These are phyloP conservation scores for Fusarium sp. DNA, from an alignment of 2,329 filamentous ascomycete species.

Conservation along the genomic window DNA sequence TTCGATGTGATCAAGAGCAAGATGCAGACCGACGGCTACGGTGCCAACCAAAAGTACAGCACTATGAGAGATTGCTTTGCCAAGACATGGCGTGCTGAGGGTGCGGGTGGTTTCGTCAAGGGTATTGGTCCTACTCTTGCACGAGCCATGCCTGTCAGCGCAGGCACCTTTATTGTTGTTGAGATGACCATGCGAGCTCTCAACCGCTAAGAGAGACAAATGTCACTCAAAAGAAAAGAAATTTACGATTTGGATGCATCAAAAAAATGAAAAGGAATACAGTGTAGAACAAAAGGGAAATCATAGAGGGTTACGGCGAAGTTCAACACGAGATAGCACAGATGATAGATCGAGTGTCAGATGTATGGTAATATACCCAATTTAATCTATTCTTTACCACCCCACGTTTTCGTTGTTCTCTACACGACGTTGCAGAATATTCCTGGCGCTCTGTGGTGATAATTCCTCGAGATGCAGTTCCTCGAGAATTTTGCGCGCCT, in stretches of 20 bases:
- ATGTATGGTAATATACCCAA: slow-evolving; percentile 36
- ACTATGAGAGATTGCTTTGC: slow-evolving; percentile 91
- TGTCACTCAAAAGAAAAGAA: background rate
- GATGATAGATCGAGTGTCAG: slow-evolving; percentile 11
- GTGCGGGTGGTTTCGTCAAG: slow-evolving; percentile 90
- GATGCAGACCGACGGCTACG: slow-evolving; percentile 98
- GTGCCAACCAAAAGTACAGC: slow-evolving; percentile 74
- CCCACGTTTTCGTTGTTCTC: slow-evolving; percentile 65
- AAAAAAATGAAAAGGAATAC: slow-evolving; percentile 14
- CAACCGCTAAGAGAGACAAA: slow-evolving; percentile 49
- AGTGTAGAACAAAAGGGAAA: slow-evolving; percentile 16
- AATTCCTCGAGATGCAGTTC: slow-evolving; percentile 70
- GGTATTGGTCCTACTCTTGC: slow-evolving; percentile 90
- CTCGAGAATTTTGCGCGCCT: slow-evolving; percentile 70
- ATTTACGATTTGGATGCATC: slow-evolving; percentile 4
- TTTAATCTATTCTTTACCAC: slow-evolving; percentile 45
- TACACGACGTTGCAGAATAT: slow-evolving; percentile 73
- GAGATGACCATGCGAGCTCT: slow-evolving; percentile 74
- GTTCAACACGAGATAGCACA: slow-evolving; percentile 15
- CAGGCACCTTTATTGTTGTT: slow-evolving; percentile 93
- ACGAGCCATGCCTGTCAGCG: slow-evolving; percentile 96
- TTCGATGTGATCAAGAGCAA: slow-evolving; percentile 99
- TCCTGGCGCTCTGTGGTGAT: slow-evolving; percentile 72
- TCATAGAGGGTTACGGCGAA: slow-evolving; percentile 32
- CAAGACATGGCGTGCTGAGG: slow-evolving; percentile 82